Evolutionary conservation across 73 alveolate species (phyloP), one percentile per base, ranked within the genome.

Genomic region (Paramecium biaurelia): DNA sequence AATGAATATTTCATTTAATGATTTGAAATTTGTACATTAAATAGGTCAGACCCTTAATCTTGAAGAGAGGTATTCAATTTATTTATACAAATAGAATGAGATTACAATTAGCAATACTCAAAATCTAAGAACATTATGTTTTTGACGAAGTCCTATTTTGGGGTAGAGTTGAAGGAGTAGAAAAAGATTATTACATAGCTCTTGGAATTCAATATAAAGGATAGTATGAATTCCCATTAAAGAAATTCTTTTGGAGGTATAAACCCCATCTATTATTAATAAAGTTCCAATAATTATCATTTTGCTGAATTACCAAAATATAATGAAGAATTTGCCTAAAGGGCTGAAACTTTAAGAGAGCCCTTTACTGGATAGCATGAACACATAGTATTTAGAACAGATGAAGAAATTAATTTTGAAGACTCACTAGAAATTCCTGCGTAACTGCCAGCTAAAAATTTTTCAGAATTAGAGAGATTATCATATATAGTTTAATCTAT

Each of bases 401-500:
- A 88, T 49, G 97, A 93, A 30, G 92, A 53, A 8, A 93, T 85
- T 38, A 94, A 82, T 28, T 94, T 74, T 10, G 96, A 79, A 20
- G 95, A 87, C 28, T 79, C 90, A 7, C 57, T 79, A n/a, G 89
- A 92, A 47, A 93, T 84, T n/a, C 94, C 92, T 24, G 93, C 70
- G 95, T 97, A 95, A 94, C 96, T 93, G 76, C 95, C 97, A 38
- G 97, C 98, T 15, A 96, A 95, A 89, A 95, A 96, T 93, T 94
- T 93, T 70, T 95, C 99, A 30, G 99, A 97, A 84, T 92, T 97
- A 49, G 99, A 97, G 92, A 95, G 99, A 93, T 93, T 98, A 23
- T 93, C 98, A 57, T 97, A 95, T 89, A 93, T 95, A 23, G 98
- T 97, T 10, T 92, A 93, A 57, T 92, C 92, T 56, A 97, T 98